phyloP scores from a whole-genome alignment of 2,329 filamentous ascomycete species.

The Gaeumannomyces tritici region DNA sequence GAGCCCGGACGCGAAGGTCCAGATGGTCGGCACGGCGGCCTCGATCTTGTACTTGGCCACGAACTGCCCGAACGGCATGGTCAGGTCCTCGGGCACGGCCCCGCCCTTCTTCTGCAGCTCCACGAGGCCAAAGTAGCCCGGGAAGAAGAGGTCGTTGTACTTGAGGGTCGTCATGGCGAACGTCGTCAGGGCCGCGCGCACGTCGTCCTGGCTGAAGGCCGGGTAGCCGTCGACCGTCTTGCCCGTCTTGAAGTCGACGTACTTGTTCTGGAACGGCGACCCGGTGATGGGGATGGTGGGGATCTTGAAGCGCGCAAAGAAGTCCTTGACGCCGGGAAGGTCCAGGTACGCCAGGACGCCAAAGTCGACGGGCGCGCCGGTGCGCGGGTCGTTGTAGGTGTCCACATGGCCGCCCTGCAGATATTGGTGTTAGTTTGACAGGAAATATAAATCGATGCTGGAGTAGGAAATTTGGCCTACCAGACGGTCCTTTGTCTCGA shows the following conservation, averaged over 20 bases:
- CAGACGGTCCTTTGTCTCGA: constrained; percentile 8
- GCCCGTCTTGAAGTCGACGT: constrained; percentile 25
- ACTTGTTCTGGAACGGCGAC: constrained; percentile 9
- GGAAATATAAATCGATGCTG: too few relatives aligned
- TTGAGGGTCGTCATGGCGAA: constrained; percentile 11
- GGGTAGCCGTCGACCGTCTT: constrained; percentile 11
- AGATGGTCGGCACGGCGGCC: constrained; percentile 25
- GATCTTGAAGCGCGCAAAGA: constrained; percentile 31
- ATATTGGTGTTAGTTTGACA: background rate
- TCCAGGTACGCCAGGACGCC: constrained; percentile 24
- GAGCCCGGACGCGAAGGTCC: constrained; percentile 25
- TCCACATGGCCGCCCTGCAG: constrained; percentile 27
- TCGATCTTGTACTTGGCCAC: constrained; percentile 31
- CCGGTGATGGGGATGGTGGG: constrained; percentile 7
- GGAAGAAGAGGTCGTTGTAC: constrained; percentile 18
- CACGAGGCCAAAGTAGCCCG: constrained; percentile 23
- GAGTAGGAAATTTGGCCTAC: background rate
- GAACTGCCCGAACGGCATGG: constrained; percentile 34
- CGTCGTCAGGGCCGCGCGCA: constrained; percentile 9
- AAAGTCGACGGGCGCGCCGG: constrained; percentile 17
- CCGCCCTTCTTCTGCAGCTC: constrained; percentile 17
- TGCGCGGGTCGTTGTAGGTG: constrained; percentile 31
- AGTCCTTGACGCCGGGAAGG: constrained; percentile 21
- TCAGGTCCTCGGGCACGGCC: constrained; percentile 29
- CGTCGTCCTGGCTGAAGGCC: constrained; percentile 8